Evolutionary conservation across 345 rosid species (phyloP).

Genomic region (Streptanthus diversifolius): DNA sequence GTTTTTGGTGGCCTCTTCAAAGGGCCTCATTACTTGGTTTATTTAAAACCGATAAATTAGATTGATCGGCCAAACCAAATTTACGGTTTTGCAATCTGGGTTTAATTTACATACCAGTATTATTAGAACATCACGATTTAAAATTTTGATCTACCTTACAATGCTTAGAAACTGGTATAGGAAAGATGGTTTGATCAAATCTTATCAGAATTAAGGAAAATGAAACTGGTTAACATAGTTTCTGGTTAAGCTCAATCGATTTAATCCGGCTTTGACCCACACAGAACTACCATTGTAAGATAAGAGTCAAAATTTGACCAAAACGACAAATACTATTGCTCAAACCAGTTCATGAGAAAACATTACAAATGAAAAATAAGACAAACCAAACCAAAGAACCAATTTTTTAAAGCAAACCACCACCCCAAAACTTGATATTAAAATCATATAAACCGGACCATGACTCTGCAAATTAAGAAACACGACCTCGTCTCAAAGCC

Average conservation of each 20-base stretch:
- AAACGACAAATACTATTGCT: neutral
- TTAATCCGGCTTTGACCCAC: too few relatives aligned
- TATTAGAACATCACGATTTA: too few relatives aligned
- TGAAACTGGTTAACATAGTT: neutral
- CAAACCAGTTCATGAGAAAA: slow-evolving; percentile 14
- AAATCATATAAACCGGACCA: slow-evolving; percentile 23
- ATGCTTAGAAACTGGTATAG: neutral
- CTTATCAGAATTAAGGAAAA: neutral
- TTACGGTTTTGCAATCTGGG: neutral
- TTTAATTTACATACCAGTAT: neutral
- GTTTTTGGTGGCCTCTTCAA: neutral
- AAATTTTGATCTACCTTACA: too few relatives aligned
- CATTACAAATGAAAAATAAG: slow-evolving; percentile 19
- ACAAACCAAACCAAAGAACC: slow-evolving; percentile 22
- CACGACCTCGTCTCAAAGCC: slow-evolving; percentile 10
- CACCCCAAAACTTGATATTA: slow-evolving; percentile 49
- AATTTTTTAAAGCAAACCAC: slow-evolving; percentile 25
- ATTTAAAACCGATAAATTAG: neutral
- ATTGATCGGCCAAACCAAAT: neutral
- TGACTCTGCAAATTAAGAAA: slow-evolving; percentile 26
- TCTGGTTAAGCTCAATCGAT: too few relatives aligned
- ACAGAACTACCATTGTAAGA: too few relatives aligned
- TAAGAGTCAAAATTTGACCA: too few relatives aligned
- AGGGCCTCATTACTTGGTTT: neutral
- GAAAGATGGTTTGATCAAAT: neutral